Base-by-base conservation (phyloP, 208 protist species). In the Trypanosoma congolense region DNA sequence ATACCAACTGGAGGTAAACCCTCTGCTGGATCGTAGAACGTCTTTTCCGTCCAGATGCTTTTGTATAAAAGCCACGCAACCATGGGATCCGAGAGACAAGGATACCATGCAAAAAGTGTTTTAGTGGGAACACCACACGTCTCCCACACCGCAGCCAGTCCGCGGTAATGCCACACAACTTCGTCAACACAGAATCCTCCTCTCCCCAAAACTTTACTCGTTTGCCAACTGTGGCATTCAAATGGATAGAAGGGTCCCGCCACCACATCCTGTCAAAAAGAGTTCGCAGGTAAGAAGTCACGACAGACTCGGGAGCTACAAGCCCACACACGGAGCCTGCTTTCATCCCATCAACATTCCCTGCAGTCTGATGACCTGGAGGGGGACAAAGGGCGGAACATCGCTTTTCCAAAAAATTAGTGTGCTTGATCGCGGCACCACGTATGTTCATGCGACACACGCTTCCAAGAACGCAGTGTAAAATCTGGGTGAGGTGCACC, bases 21-120 rank as follows among this genome's bases (percentile, higher is more conserved):
- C 77, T 72, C 71, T 92, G 84, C 62, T 83, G 83, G 14, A 77
- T 47, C 60, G 77, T 73, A 10, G 77, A 83, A 40, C 77, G 75
- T 19, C 69, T 50, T 19, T 45, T 58, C 21, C 64, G 64, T 25
- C 60, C 61, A 31, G 10, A 16, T 10, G 10, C 42, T 19, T 25
- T 52, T 0, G 77, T 83, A 53, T 79, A 83, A 46, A 83, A 77
- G 28, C 66, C 73, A 28, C 33, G 24, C 19, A 90, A 50, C 83
- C 83, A 90, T 36, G 83, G 83, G n/a, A 90, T 50, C 33, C 56
- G 42, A 1, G 66, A 68, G 38, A 90, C 83, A 4, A 56, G 68
- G 29, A 87, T 65, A 1, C 66, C 45, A 42, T 84, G 45, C 4
- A 90, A 60, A 58, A 87, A 90, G 28, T 70, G 64, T 8, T 56